Base-by-base conservation (phyloP, 495 filamentous ascomycete genomes). In the Pyronema domesticum region DNA sequence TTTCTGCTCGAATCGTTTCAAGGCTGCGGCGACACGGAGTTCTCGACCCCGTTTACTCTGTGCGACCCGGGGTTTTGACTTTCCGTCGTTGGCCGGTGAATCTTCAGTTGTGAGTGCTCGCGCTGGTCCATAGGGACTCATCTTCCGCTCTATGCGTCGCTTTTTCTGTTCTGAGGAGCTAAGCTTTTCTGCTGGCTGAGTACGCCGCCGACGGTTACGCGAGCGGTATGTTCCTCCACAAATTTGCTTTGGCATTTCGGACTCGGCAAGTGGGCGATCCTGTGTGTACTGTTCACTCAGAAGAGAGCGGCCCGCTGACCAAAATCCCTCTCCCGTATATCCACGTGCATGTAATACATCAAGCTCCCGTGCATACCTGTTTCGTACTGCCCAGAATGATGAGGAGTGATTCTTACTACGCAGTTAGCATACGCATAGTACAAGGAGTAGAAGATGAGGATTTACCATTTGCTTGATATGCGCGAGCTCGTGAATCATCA, bases 271-370 rank as follows among this genome's bases (percentile, higher is more conserved):
- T 47, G 45, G 45, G 10, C 45, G 45, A 43, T 78, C 72, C 18
- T 67, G 67, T 19, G 75, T 72, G 52, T 76, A 82, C 49, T 72
- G 65, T 6, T 79, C 82, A 3, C 74, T 79, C 47, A 72, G 59
- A 5, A 89, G 58, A 1, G 73, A 62, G 46, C 75, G 71, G 0
- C 85, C 85, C 15, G 75, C 63, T 2, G 82, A 81, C 85, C 85
- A 89, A 35, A 89, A 65, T 0, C 85, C 85, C 54, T 89, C 85
- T 0, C 85, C 85, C 0, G 76, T 81, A 56, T 84, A 89, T 3
- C 72, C 72, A 30, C 71, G 74, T 2, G 60, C 67, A 81, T 83
- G 86, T 8, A 89, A 62, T 3, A 35, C 70, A 46, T 74, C 71
- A 72, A 89, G 76, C 36, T 83, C 73, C 33, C 67, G 71, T 9